These are phyloP conservation scores for Asclepias syriaca DNA, from an alignment of 257 asterid species.

Conservation along the genomic window DNA sequence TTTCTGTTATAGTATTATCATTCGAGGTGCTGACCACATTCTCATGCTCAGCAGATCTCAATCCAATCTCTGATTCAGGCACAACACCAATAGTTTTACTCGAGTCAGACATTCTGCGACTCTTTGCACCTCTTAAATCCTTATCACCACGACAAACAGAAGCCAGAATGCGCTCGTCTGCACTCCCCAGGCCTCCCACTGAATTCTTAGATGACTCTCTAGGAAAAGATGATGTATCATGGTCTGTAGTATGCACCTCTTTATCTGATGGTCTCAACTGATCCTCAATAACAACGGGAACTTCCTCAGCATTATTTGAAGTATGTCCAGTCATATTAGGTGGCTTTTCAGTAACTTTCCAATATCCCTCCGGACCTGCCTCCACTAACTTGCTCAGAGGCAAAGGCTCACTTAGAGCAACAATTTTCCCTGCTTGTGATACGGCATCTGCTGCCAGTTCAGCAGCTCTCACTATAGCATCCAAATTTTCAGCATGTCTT, in stretches of 20 bases:
- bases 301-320: conserved; percentile 28
- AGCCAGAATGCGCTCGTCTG: conserved; percentile 27
- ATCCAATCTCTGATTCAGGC: conserved; percentile 37
- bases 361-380: conserved; percentile 70
- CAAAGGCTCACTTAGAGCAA: conserved; percentile 77
- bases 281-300: conserved; percentile 26
- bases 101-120: conserved; percentile 28
- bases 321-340: conserved; percentile 26
- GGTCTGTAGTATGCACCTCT: conserved; percentile 25
- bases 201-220: conserved; percentile 27
- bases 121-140: conserved; percentile 35
- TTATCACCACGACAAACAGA: conserved; percentile 34
- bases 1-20: conserved; percentile 46
- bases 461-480: conserved; percentile 87
- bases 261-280: conserved; percentile 32
- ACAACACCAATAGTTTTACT: conserved; percentile 26
- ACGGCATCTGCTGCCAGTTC: conserved; percentile 97
- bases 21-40: conserved; percentile 13
- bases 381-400: conserved; percentile 55
- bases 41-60: conserved; percentile 25
- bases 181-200: conserved; percentile 28
- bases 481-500: conserved; percentile 88
- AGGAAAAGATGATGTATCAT: conserved; percentile 28
- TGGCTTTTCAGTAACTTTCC: conserved; percentile 42
- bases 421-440: conserved; percentile 85